These are phyloP conservation scores for Euclidium syriacum DNA, from an alignment of 345 rosid species.

Conservation along the genomic window DNA sequence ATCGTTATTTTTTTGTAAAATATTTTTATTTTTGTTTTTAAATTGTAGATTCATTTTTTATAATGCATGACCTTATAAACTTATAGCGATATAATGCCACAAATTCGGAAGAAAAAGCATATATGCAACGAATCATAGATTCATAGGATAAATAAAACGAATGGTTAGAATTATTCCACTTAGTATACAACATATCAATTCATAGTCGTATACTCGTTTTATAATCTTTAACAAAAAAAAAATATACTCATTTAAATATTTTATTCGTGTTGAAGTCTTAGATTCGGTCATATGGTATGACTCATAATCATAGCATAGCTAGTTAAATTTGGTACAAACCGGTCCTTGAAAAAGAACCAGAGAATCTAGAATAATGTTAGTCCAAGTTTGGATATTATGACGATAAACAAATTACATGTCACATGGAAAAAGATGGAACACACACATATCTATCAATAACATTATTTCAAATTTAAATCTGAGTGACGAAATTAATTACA, in stretches of 20 bases:
- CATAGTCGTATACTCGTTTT: background rate
- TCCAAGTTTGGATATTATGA: conserved; percentile 9
- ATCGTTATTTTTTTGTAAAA: too few relatives aligned
- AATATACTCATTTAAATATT: background rate
- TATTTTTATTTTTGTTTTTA: too few relatives aligned
- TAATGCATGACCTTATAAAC: too few relatives aligned
- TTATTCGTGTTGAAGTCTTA: conserved; percentile 8
- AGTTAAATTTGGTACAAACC: conserved; percentile 15
- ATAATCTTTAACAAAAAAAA: too few relatives aligned
- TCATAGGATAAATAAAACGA: conserved; percentile 1
- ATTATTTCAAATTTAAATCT: too few relatives aligned
- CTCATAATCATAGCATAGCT: conserved; percentile 1
- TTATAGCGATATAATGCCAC: background rate
- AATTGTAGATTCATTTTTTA: too few relatives aligned
- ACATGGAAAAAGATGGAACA: conserved; percentile 11
- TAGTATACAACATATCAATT: background rate
- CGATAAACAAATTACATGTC: background rate
- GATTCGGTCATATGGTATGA: conserved; percentile 17
- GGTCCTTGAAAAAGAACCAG: conserved; percentile 14
- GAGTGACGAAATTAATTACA: background rate
- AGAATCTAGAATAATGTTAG: conserved; percentile 23
- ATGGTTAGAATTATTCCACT: background rate
- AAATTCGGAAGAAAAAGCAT: background rate
- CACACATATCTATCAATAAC: too few relatives aligned
- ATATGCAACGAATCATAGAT: background rate